Evolutionary conservation across 2,329 filamentous ascomycete species (phyloP).

Genomic region (Exophiala sideris): DNA sequence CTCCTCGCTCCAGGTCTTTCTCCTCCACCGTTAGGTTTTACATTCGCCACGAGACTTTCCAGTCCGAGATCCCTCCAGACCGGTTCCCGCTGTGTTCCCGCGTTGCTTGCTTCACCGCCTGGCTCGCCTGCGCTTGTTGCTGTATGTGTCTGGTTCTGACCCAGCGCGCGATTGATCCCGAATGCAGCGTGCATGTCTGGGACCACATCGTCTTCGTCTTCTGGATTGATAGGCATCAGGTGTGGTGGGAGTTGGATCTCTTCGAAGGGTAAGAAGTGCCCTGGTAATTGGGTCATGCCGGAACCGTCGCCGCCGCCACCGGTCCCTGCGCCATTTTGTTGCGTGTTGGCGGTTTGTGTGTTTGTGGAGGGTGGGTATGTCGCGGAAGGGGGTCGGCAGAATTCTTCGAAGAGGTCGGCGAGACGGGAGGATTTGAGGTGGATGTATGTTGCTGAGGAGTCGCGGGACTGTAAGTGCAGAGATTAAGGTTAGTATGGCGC

Average conservation of each 20-base stretch:
- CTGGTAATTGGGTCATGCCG: conserved; percentile 30
- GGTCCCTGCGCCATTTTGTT: conserved; percentile 12
- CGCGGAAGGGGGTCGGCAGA: conserved; percentile 44
- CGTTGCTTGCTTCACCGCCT: conserved; percentile 18
- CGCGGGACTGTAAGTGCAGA: conserved; percentile 42
- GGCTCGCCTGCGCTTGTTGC: conserved; percentile 28
- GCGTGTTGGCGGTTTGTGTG: conserved; percentile 7
- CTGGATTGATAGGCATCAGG: conserved; percentile 61
- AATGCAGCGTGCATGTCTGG: conserved; percentile 66
- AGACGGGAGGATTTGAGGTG: conserved; percentile 48
- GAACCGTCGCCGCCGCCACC: conserved; percentile 7
- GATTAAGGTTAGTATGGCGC: not conserved
- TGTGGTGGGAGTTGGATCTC: conserved; percentile 60
- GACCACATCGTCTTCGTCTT: conserved; percentile 65
- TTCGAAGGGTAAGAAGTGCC: conserved; percentile 51
- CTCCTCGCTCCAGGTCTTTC: conserved; percentile 10
- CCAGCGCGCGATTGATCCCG: conserved; percentile 61
- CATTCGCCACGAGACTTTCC: conserved; percentile 23
- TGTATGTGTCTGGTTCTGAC: conserved; percentile 51
- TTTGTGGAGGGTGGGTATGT: conserved; percentile 10
- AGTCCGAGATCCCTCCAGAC: conserved; percentile 58
- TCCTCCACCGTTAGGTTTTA: conserved; percentile 3
- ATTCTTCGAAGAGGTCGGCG: conserved; percentile 51
- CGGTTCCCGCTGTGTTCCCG: conserved; percentile 21
- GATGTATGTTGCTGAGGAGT: conserved; percentile 48